phyloP scores from a whole-genome alignment of 176 grass and related monocot genomes.

The Carex kokanica region DNA sequence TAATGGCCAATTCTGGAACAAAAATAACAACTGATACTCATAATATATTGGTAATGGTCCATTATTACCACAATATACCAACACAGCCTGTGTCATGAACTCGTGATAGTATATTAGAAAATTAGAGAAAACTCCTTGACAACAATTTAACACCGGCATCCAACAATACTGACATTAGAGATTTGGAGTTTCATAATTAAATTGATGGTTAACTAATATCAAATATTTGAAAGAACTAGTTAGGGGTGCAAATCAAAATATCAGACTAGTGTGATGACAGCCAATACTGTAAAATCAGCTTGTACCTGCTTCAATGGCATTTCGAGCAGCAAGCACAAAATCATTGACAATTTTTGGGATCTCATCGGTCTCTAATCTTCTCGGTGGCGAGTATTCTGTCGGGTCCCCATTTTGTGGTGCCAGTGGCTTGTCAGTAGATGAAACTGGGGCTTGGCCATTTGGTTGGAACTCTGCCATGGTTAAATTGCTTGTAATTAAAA shows the following conservation, averaged over 20 bases:
- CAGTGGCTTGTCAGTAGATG: conserved; percentile 47
- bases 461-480: conserved; percentile 44
- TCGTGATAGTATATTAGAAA: not conserved
- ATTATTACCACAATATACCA: not conserved
- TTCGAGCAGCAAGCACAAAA: conserved; percentile 52
- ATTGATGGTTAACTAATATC: not conserved
- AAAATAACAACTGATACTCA: not conserved
- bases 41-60: not conserved
- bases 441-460: conserved; percentile 46
- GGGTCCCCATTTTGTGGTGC: conserved; percentile 11
- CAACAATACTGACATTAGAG: not conserved
- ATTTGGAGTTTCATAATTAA: not conserved
- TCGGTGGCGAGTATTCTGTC: conserved; percentile 34
- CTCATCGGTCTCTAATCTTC: conserved; percentile 41
- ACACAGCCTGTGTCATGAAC: not conserved
- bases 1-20: not conserved
- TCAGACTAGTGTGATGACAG: not conserved
- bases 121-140: not conserved
- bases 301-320: conserved; percentile 59
- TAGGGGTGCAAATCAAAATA: not conserved
- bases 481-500: not conserved
- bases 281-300: not conserved
- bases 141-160: not conserved
- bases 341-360: conserved; percentile 39
- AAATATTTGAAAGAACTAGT: not conserved